These are phyloP conservation scores for Yarrowia deformans DNA, from an alignment of 805 yeast species.

Conservation along the genomic window DNA sequence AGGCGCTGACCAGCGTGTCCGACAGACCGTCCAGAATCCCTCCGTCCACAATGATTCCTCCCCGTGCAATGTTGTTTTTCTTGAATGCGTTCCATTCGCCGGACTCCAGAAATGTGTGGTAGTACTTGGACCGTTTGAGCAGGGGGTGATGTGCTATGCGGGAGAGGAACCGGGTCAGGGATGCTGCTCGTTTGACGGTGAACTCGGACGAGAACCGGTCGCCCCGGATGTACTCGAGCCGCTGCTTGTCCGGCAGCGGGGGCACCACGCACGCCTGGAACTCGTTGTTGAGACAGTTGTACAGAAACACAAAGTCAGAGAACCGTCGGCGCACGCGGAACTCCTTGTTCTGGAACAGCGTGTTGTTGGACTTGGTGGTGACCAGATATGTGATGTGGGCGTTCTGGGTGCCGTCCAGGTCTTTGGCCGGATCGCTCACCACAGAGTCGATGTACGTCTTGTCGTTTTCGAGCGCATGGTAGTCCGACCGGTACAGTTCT, in stretches of 20 bases:
- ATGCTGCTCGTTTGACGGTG: conserved; percentile 80
- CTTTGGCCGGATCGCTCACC: conserved; percentile 70
- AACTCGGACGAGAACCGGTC: conserved; percentile 88
- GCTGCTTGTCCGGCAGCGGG: conserved; percentile 91
- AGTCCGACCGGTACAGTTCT: conserved; percentile 31
- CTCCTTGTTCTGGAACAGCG: conserved; percentile 58
- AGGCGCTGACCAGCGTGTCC: conserved; percentile 93
- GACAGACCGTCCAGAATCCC: conserved; percentile 80
- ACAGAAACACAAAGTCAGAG: conserved; percentile 83
- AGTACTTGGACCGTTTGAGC: conserved; percentile 71
- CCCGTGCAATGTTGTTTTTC: conserved; percentile 38
- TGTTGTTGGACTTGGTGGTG: conserved; percentile 67
- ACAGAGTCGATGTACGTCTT: conserved; percentile 51
- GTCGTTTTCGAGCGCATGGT: conserved; percentile 36
- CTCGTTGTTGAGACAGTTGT: conserved; percentile 75
- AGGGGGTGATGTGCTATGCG: conserved; percentile 76
- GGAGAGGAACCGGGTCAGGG: conserved; percentile 76
- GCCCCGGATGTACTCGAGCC: conserved; percentile 91
- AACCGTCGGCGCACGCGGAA: conserved; percentile 76
- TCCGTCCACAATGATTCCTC: conserved; percentile 29
- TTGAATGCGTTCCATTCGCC: conserved; percentile 75
- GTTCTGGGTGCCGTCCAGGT: conserved; percentile 71
- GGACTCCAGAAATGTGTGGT: conserved; percentile 74
- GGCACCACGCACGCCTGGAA: conserved; percentile 88
- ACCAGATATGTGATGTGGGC: conserved; percentile 78